phyloP scores from a whole-genome alignment of 495 filamentous ascomycete species.

The Penicillium samsonianum region DNA sequence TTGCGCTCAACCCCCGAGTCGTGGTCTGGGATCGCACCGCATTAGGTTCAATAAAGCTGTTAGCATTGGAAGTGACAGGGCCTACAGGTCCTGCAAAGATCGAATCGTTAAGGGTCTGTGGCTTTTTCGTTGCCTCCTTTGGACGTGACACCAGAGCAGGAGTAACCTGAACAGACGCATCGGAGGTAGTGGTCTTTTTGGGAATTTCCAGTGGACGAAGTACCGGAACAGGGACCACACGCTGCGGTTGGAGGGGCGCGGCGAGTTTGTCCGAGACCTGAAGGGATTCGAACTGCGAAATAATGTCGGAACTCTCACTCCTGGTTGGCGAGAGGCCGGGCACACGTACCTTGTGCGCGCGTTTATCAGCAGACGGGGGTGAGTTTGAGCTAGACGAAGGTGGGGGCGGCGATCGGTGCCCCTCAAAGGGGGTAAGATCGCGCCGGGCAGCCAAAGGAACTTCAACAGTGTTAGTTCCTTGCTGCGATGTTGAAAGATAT shows the following conservation, averaged over 20 bases:
- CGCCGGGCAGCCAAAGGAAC: not conserved
- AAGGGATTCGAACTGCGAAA: not conserved
- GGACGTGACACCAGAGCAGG: not conserved
- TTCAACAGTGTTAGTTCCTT: not conserved
- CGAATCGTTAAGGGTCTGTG: not conserved
- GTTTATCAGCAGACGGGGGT: not conserved
- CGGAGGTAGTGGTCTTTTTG: not conserved
- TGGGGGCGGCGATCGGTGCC: not conserved
- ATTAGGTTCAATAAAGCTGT: not conserved
- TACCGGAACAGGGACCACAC: not conserved
- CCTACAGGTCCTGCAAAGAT: slow-evolving; percentile 2
- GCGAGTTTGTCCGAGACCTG: not conserved
- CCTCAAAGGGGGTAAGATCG: not conserved
- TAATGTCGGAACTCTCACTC: not conserved
- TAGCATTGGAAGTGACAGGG: not conserved
- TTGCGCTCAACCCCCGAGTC: not conserved
- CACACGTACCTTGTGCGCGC: not conserved
- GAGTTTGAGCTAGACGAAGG: not conserved
- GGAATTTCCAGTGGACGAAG: not conserved
- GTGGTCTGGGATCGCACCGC: not conserved
- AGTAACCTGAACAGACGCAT: not conserved
- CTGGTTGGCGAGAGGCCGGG: not conserved
- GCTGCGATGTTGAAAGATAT: not conserved
- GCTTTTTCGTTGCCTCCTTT: not conserved
- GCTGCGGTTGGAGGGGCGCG: not conserved